These are phyloP conservation scores for Glycine tomentella DNA, from an alignment of 306 rosid genomes.

Conservation along the genomic window DNA sequence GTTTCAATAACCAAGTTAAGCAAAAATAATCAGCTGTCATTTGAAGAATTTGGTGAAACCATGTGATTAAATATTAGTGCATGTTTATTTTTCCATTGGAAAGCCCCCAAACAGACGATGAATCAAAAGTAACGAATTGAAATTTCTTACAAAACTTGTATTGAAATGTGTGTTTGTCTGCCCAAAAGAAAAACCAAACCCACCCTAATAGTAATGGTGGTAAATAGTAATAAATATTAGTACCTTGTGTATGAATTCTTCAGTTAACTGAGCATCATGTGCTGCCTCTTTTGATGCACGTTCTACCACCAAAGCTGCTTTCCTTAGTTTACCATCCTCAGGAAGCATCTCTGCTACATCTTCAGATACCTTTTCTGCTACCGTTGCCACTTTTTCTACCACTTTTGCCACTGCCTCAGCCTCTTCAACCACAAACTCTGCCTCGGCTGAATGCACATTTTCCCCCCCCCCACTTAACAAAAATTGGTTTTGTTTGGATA, in stretches of 20 bases:
- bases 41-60: no score
- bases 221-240: neutral
- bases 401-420: slow-evolving; percentile 58
- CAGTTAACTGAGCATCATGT: slow-evolving; percentile 64
- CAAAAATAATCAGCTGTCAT: neutral
- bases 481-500: no score
- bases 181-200: no score
- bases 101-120: no score
- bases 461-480: no score
- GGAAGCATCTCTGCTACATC: slow-evolving; percentile 61
- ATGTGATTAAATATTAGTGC: neutral
- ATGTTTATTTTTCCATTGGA: no score
- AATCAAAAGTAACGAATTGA: no score
- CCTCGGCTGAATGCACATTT: slow-evolving; percentile 50
- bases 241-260: slow-evolving; percentile 71
- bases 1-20: slow-evolving; percentile 15
- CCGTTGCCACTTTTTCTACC: slow-evolving; percentile 59
- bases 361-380: slow-evolving; percentile 59
- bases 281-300: slow-evolving; percentile 54
- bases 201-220: no score
- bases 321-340: slow-evolving; percentile 51
- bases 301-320: slow-evolving; percentile 58
- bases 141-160: no score
- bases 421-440: slow-evolving; percentile 62
- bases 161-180: no score